A percentile compares a stretch with the other conserved stretches of the same genome.
Evolutionary conservation across 2,329 filamentous ascomycete genomes (phyloP).

Genomic region (Mycocentrospora acerina): DNA sequence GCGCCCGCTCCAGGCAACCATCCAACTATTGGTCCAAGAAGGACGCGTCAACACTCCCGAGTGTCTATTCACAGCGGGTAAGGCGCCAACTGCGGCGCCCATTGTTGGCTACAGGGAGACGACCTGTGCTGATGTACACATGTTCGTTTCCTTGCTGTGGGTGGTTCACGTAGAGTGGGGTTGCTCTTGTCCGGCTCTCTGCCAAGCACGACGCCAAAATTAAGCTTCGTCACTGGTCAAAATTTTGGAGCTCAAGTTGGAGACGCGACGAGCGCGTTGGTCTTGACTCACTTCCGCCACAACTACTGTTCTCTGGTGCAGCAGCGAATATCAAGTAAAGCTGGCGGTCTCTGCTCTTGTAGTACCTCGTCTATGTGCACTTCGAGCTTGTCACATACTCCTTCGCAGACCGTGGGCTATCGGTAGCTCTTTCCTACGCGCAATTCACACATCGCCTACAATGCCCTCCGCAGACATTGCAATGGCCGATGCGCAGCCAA

Average conservation of each 20-base stretch:
- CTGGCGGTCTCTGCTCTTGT: slow-evolving; percentile 20
- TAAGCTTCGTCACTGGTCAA: slow-evolving; percentile 32
- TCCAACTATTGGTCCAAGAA: slow-evolving; percentile 9
- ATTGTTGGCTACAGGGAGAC: too few species aligned
- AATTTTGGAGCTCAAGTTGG: slow-evolving; percentile 21
- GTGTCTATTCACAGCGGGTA: too few species aligned
- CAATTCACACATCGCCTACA: slow-evolving; percentile 15
- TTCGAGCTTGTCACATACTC: slow-evolving; percentile 11
- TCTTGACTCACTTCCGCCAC: slow-evolving; percentile 2
- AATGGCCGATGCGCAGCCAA: slow-evolving; percentile 13
- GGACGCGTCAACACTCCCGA: too few species aligned
- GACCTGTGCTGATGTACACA: too few species aligned
- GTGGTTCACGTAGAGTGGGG: too few species aligned
- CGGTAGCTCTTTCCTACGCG: slow-evolving; percentile 27
- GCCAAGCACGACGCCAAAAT: slow-evolving; percentile 29
- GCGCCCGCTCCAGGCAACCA: slow-evolving; percentile 26
- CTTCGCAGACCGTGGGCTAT: slow-evolving; percentile 24
- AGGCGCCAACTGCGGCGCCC: too few species aligned
- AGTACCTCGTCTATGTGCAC: slow-evolving; percentile 24
- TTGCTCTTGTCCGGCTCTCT: not conserved
- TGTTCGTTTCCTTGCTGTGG: too few species aligned
- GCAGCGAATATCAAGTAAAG: slow-evolving; percentile 3
- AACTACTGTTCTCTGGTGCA: not conserved
- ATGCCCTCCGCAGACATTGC: slow-evolving; percentile 18
- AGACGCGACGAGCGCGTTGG: slow-evolving; percentile 10